Base-by-base conservation (phyloP, 306 rosid species). In the Quercus bicolor region DNA sequence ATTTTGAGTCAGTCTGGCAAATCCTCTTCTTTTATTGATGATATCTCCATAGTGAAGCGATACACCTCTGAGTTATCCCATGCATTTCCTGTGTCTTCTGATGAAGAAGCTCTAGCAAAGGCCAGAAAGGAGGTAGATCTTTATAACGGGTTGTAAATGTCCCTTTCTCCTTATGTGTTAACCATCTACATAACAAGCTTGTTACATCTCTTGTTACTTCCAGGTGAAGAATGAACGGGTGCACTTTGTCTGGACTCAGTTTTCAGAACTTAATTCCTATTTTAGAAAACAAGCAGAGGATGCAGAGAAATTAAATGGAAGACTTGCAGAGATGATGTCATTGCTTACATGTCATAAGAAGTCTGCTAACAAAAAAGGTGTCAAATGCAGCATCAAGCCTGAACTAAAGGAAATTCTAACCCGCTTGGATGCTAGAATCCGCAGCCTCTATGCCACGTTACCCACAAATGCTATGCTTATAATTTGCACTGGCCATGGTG, bases 401-500 rank as follows among this genome's bases (percentile, higher is more conserved):
- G 98, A 96, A 81, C 76, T 93, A 68, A 89, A 88, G 81, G 94
- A 87, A 84, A 86, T 96, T 89, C 85, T 96, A 37, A 72, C 79
- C 68, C 89, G 89, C 73, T 70, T 96, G 87, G 97, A 96, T 87
- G 70, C 87, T 73, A 90, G 90, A 87, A 78, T 93, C 74, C 82
- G 77, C 21, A 72, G 79, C 69, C 90, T 96, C 52, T 84, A 90
- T 9, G 29, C 68, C 9, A 72, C 92, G 13, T 85, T 96, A 48
- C 99, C 98, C 23, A 53, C 88, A 29, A 96, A 93, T 80, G 80
- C 98, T 64, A 93, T 93, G 99, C 86, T 96, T 81, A 90, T 96
- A 77, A 72, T 91, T 75, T 96, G 94, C 88, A 88, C 99, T 1
- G 99, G 99, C 77, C 99, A 93, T 61, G 99, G 99, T 54, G 97